Conservation (phyloP, 768 basidiomycete species). For the Lactifluus volemus region DNA sequence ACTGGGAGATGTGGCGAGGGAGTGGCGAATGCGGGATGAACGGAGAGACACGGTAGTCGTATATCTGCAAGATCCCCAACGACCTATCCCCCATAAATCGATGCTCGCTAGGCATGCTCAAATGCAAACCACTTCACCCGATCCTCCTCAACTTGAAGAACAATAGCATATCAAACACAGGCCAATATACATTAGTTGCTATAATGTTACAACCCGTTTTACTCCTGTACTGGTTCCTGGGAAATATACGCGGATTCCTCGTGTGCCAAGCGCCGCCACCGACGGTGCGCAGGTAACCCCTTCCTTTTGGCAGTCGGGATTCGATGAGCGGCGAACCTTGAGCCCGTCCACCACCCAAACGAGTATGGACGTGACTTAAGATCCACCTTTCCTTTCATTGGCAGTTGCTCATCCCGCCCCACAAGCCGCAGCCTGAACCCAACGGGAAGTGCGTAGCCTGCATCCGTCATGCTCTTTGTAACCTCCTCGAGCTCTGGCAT, state of each 20-base stretch:
- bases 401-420: slow-evolving; percentile 1
- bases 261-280: neutral
- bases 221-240: too few relatives aligned
- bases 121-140: neutral
- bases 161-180: neutral
- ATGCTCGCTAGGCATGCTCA: neutral
- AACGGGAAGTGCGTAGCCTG: slow-evolving; percentile 10
- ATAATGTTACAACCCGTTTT: neutral
- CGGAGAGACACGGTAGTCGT: slow-evolving; percentile 6
- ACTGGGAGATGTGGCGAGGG: slow-evolving; percentile 23
- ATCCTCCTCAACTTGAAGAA: neutral
- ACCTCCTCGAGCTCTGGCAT: slow-evolving; percentile 12
- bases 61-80: slow-evolving; percentile 12
- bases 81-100: slow-evolving; percentile 16
- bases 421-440: slow-evolving; percentile 10
- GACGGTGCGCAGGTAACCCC: slow-evolving; percentile 17
- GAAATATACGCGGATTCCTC: neutral
- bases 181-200: neutral
- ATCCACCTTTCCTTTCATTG: neutral
- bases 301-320: slow-evolving; percentile 20
- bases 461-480: neutral
- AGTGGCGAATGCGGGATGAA: slow-evolving; percentile 17
- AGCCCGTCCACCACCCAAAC: neutral
- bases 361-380: neutral
- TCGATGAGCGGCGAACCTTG: slow-evolving; percentile 6